Evolutionary conservation across 176 grass and related monocot species (phyloP).

Genomic region (Musa acuminata): DNA sequence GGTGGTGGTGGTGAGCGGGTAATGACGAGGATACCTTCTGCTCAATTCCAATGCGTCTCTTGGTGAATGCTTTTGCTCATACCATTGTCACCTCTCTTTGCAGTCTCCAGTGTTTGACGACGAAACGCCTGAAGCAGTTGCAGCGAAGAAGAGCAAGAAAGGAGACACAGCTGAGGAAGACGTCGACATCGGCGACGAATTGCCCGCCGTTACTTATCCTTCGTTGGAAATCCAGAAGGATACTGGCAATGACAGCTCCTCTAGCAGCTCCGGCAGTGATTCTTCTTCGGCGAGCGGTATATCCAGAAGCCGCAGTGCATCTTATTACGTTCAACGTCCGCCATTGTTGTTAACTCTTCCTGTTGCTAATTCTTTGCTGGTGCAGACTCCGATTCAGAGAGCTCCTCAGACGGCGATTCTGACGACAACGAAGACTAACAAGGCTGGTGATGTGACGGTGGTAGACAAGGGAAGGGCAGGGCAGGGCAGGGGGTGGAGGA

Average conservation of each 20-base stretch:
- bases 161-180: conserved; percentile 59
- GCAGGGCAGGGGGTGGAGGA: not conserved
- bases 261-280: conserved; percentile 48
- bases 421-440: not conserved
- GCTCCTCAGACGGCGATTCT: conserved; percentile 44
- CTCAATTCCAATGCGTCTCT: no score
- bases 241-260: conserved; percentile 32
- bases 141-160: conserved; percentile 18
- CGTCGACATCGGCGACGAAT: conserved; percentile 84
- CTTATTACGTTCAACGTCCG: not conserved
- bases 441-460: not conserved
- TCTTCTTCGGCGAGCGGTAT: conserved; percentile 66
- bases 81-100: not conserved
- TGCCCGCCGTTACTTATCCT: conserved; percentile 58
- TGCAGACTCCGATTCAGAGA: conserved; percentile 53
- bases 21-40: not conserved
- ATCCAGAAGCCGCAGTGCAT: not conserved
- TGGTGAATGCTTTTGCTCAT: no score
- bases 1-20: not conserved
- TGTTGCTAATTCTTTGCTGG: not conserved
- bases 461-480: not conserved
- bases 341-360: not conserved
- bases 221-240: conserved; percentile 75
- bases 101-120: not conserved
- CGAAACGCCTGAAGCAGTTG: conserved; percentile 15